A percentile compares a stretch with the other conserved stretches of the same genome.
phyloP scores from a whole-genome alignment of 306 rosid genomes.

The Lupinus albus region DNA sequence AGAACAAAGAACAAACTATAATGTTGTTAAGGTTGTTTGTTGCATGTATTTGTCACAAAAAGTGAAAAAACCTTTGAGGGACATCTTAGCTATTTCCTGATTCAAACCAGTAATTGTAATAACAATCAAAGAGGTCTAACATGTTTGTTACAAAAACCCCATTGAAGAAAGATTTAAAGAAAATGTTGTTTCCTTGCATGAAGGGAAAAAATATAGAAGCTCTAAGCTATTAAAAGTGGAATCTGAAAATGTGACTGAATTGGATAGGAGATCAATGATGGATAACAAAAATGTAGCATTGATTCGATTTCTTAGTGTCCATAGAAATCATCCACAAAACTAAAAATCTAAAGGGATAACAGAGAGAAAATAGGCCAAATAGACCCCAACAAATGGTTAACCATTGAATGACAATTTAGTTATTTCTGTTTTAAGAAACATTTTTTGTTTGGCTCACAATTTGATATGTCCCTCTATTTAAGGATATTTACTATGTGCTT shows the following conservation, averaged over 20 bases:
- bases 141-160: slow-evolving; percentile 23
- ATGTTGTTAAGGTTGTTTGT: slow-evolving; percentile 23
- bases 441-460: slow-evolving; percentile 46
- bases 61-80: slow-evolving; percentile 22
- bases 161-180: slow-evolving; percentile 29
- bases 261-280: slow-evolving; percentile 30
- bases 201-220: background rate
- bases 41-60: slow-evolving; percentile 20
- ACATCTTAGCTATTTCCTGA: slow-evolving; percentile 33
- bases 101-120: slow-evolving; percentile 31
- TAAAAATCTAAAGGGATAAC: slow-evolving; percentile 38
- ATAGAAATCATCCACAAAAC: slow-evolving; percentile 37
- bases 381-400: slow-evolving; percentile 35
- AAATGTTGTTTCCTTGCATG: slow-evolving; percentile 12
- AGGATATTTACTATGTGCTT: slow-evolving; percentile 43
- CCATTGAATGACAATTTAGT: slow-evolving; percentile 45
- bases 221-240: no score
- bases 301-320: slow-evolving; percentile 25
- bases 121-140: slow-evolving; percentile 30
- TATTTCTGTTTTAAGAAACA: slow-evolving; percentile 44
- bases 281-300: slow-evolving; percentile 14
- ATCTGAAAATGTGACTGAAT: no score
- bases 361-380: slow-evolving; percentile 39
- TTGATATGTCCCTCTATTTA: slow-evolving; percentile 47
- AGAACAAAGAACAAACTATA: slow-evolving; percentile 15